These are phyloP conservation scores for Ophiocordyceps polyrhachis-furcata DNA, from an alignment of 2,329 filamentous ascomycete genomes.

Conservation along the genomic window DNA sequence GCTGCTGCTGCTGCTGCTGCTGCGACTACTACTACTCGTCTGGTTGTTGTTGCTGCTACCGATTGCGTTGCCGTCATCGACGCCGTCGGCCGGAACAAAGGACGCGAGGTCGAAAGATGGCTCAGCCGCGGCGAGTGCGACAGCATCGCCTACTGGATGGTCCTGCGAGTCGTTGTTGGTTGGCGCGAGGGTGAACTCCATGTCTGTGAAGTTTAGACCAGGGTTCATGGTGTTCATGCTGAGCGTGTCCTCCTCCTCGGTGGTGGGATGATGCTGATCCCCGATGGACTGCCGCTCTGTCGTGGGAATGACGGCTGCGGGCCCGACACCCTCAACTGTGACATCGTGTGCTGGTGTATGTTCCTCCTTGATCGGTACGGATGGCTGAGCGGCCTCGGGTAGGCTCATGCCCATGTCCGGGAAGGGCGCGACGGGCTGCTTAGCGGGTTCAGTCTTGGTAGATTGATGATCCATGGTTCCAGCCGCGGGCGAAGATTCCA, in stretches of 20 bases:
- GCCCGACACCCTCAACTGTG: constrained; percentile 8
- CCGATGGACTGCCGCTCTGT: constrained; percentile 10
- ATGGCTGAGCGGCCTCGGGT: constrained; percentile 8
- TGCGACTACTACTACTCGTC: neutral
- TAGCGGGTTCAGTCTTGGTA: constrained; percentile 14
- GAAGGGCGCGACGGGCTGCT: constrained; percentile 31
- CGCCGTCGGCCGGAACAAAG: constrained; percentile 18
- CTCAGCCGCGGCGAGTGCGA: constrained; percentile 11
- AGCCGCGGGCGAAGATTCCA: constrained; percentile 15
- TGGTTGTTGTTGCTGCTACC: constrained; percentile 2
- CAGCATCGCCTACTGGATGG: constrained; percentile 4
- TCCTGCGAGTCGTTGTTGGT: constrained; percentile 13
- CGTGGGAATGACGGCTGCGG: constrained; percentile 7
- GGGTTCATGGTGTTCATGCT: constrained; percentile 7
- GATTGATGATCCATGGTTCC: constrained; percentile 11
- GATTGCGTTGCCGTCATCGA: constrained; percentile 7
- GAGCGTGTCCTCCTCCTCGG: constrained; percentile 4
- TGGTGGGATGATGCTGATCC: constrained; percentile 6
- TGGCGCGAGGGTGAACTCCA: constrained; percentile 35
- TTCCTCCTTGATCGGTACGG: constrained; percentile 8
- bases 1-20: constrained; percentile 1
- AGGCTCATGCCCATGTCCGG: constrained; percentile 36
- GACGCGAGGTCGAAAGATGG: constrained; percentile 26
- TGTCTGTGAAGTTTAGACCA: constrained; percentile 35
- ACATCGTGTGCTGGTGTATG: constrained; percentile 2